Percentiles rank a stretch among this genome's conserved stretches.
Evolutionary conservation across 257 asterid genomes (phyloP).

Genomic region (Voacanga thouarsii): DNA sequence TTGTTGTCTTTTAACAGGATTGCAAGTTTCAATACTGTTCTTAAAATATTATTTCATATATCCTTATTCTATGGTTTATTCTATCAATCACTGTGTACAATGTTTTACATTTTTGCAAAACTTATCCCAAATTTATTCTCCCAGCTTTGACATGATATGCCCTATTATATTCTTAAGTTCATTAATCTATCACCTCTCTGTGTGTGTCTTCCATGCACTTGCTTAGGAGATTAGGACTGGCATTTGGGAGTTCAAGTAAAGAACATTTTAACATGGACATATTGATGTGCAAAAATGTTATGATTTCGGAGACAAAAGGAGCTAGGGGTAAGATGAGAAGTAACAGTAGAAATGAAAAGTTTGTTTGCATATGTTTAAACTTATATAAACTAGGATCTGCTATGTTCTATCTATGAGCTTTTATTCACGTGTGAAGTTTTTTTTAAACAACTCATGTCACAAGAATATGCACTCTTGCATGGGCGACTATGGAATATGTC

Average conservation of each 20-base stretch:
- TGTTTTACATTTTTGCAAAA: not conserved
- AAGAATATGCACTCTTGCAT: not conserved
- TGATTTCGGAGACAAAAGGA: not conserved
- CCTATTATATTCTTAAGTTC: not conserved
- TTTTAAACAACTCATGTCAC: not conserved
- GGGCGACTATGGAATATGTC: not conserved
- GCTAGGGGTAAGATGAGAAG: not conserved
- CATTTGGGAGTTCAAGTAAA: no score
- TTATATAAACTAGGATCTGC: no score
- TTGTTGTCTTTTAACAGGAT: not conserved
- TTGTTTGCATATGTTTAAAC: not conserved
- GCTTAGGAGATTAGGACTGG: not conserved
- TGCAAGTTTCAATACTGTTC: not conserved
- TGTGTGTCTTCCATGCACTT: no score
- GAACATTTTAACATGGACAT: not conserved
- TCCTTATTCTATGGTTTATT: no score
- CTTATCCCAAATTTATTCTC: not conserved
- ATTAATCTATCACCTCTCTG: not conserved
- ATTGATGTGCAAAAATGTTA: not conserved
- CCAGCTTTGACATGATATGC: not conserved
- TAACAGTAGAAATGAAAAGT: not conserved
- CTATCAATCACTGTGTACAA: no score
- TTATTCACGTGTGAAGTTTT: no score
- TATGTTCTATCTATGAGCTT: not conserved
- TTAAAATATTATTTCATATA: not conserved